Base-by-base conservation (phyloP, 116 monocot species). In the Cymodocea nodosa region DNA sequence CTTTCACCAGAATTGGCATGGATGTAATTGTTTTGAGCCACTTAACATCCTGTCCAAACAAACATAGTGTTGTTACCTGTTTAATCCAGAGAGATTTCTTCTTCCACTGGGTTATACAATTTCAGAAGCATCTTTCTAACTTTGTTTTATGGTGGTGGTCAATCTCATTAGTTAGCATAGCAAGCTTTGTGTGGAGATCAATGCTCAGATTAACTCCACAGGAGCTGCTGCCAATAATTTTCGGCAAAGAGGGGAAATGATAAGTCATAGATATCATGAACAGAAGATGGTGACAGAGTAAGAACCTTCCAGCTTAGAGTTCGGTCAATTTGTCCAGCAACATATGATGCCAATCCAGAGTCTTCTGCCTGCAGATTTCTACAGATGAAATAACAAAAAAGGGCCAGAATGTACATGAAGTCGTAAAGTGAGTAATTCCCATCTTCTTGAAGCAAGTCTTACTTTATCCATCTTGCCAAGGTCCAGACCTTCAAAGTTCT, bases 1-100 rank as follows among this genome's bases (percentile, higher is more conserved):
- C 90, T 75, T 95, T 90, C 35, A 90, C 87, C 5, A 95, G 59
- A 73, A 95, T 90, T 22, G 95, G 90, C 80, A 95, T 68, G 64
- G 83, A 73, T 56, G 95, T 95, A 56, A 95, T 95, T 59, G 90
- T 81, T 70, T 90, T 85, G 72, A 95, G 61, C 95, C 95, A 90
- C 90, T 95, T 81, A 40, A 95, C 79, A 68, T 95, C 85, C 87
- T 84, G 75, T 30, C 22, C 35, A 17, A 70, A 39, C 23, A 4
- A 37, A 64, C 35, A 77, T n/a, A 19, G 44, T 44, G 11, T 8
- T 44, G 44, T 11, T 4, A 44, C 6, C 11, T 44, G 44, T 44
- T 37, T 37, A 6, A 2, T 37, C 6, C 37, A 37, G 37, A 37
- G 37, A 37, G 4, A 37, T 37, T 44, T 44, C 44, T 44, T 44